Base-by-base conservation (phyloP, 2,329 filamentous ascomycete genomes). In the Nothophoma quercina region DNA sequence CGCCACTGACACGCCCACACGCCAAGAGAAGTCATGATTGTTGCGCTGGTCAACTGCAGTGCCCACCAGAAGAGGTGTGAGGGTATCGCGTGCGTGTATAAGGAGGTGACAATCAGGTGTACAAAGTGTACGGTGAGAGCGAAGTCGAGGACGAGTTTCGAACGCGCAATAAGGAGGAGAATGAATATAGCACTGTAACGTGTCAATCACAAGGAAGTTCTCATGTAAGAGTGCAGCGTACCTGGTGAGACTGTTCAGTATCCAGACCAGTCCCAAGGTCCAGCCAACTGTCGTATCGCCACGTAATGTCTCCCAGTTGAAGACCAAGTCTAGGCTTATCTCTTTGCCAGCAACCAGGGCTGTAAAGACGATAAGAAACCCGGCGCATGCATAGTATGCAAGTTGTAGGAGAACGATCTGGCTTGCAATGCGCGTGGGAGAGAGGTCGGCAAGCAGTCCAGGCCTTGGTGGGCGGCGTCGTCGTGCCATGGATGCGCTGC, bases 81-180 rank as follows among this genome's bases (percentile, higher is more conserved):
- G 1, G 95, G 95, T 22, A 98, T 71, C 8, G 85, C 83, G 66
- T 86, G 86, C 3, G 90, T 88, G 75, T 96, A 96, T 26, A 96
- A 73, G 16, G 87, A 88, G 22, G 90, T 90, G 65, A 91, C 75
- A 65, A 95, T 59, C 45, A 96, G 83, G 72, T 96, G 90, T 33
- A 96, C 79, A 72, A 90, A 84, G 77, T 96, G 91, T 15, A 97
- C 84, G 2, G 93, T 96, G 19, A 97, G 79, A 25, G 91, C 90
- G 73, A 98, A 99, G 77, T 99, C 95, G 62, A 91, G 91, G 42
- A 98, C 90, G 55, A 98, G 88, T 75, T 98, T 98, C 39, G 89
- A 95, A 57, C 95, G 91, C 16, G 88, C 87, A 62, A 99, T 86
- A 51, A 98, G 80, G 46, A 93, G 77, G 42, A 96, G 85, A 51